Percentiles rank a stretch among this genome's conserved stretches.
These are phyloP conservation scores for Marasmius sp. DNA, from an alignment of 1,284 basidiomycete genomes.

Conservation along the genomic window DNA sequence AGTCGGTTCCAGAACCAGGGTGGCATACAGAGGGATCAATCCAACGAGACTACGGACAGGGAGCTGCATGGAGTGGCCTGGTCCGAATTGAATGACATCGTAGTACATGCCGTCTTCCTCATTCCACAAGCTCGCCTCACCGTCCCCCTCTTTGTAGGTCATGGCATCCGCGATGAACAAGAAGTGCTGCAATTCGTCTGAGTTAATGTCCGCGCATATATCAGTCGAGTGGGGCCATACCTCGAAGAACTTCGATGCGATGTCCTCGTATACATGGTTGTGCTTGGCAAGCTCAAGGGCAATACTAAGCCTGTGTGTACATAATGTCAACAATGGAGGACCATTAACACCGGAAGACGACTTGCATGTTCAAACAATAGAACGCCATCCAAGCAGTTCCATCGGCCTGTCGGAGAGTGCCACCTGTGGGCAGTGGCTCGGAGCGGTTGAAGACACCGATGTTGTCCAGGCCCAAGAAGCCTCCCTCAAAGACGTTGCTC, in stretches of 20 bases:
- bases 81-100: constrained; percentile 92
- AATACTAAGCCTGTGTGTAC: constrained; percentile 79
- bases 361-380: constrained; percentile 92
- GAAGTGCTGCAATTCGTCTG: constrained; percentile 67
- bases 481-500: constrained; percentile 96
- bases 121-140: constrained; percentile 88
- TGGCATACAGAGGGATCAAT: constrained; percentile 94
- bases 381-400: constrained; percentile 99
- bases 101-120: constrained; percentile 98
- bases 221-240: constrained; percentile 37
- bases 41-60: constrained; percentile 93
- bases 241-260: constrained; percentile 98
- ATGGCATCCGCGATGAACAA: constrained; percentile 97
- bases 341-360: constrained; percentile 4
- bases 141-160: constrained; percentile 83
- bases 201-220: background rate
- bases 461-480: constrained; percentile 97
- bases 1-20: constrained; percentile 88
- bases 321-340: constrained; percentile 5
- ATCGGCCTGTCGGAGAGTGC: constrained; percentile 90
- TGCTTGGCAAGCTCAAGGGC: constrained; percentile 97
- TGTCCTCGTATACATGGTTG: constrained; percentile 97
- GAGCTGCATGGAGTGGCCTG: constrained; percentile 82
- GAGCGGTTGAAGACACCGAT: constrained; percentile 98
- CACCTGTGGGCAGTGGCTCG: constrained; percentile 93